Percentiles rank a stretch among this genome's conserved stretches.
Evolutionary conservation across 2,329 filamentous ascomycete genomes (phyloP).

Genomic region (Pseudogymnoascus sp.): DNA sequence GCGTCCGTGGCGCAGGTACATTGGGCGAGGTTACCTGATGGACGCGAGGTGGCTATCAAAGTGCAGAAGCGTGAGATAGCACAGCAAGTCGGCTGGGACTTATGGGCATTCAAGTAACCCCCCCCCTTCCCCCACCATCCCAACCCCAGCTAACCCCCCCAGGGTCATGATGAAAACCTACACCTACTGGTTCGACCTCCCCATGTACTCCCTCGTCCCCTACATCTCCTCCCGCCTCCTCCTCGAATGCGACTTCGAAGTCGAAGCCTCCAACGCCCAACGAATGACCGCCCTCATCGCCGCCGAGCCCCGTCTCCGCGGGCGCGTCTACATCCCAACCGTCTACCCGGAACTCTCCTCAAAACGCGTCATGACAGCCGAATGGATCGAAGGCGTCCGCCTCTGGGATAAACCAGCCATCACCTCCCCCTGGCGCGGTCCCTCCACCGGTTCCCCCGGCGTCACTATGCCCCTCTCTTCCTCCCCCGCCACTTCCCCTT

Average conservation of each 20-base stretch:
- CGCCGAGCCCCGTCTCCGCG: slow-evolving; percentile 64
- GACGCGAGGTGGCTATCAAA: slow-evolving; percentile 88
- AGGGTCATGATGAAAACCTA: slow-evolving; percentile 76
- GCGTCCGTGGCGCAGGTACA: slow-evolving; percentile 96
- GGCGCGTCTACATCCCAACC: slow-evolving; percentile 78
- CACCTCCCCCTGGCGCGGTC: slow-evolving; percentile 68
- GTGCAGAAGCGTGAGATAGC: slow-evolving; percentile 93
- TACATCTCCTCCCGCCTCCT: slow-evolving; percentile 88
- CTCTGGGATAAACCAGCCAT: slow-evolving; percentile 87
- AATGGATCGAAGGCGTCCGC: slow-evolving; percentile 94
- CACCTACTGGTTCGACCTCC: slow-evolving; percentile 84
- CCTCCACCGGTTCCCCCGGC: slow-evolving; percentile 69
- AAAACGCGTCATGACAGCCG: slow-evolving; percentile 79
- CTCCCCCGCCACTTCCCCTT: slow-evolving; percentile 24
- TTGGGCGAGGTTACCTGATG: slow-evolving; percentile 80
- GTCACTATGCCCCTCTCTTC: slow-evolving; percentile 49
- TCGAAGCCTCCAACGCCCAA: slow-evolving; percentile 82
- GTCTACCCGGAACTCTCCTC: slow-evolving; percentile 78
- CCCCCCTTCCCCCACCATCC: slow-evolving; percentile 10
- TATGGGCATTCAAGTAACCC: slow-evolving; percentile 80
- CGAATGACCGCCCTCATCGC: slow-evolving; percentile 72
- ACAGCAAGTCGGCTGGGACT: slow-evolving; percentile 84
- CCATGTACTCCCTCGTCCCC: slow-evolving; percentile 80
- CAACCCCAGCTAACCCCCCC: background rate
- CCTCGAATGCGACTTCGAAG: slow-evolving; percentile 89